These are phyloP conservation scores for Amanita phalloides DNA, from an alignment of 768 basidiomycete species.

Conservation along the genomic window DNA sequence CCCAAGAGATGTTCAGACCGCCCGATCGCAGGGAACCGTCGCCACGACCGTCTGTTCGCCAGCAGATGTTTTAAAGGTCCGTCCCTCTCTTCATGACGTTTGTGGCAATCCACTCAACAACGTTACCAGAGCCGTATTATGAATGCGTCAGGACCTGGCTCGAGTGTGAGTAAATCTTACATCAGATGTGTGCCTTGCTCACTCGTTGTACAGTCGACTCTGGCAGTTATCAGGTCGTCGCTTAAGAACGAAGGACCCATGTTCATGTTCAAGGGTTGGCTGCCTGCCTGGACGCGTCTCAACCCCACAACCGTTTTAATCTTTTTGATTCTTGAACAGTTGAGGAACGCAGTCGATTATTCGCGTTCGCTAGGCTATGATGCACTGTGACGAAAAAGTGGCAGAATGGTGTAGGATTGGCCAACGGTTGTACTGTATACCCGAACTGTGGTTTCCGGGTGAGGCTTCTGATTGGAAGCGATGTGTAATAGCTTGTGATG, in stretches of 20 bases:
- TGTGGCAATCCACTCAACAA: not conserved
- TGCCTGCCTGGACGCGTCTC: slow-evolving; percentile 78
- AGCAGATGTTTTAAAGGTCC: slow-evolving; percentile 72
- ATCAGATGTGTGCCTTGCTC: not conserved
- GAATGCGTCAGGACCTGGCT: slow-evolving; percentile 80
- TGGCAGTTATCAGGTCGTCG: slow-evolving; percentile 58
- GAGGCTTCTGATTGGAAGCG: no score
- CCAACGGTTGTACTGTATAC: not conserved
- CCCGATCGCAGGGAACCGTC: slow-evolving; percentile 54
- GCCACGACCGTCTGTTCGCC: slow-evolving; percentile 87
- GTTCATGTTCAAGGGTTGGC: slow-evolving; percentile 93
- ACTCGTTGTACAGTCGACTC: slow-evolving; percentile 40
- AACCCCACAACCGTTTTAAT: slow-evolving; percentile 86
- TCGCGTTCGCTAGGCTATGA: slow-evolving; percentile 31
- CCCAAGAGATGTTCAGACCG: not conserved
- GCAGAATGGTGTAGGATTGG: not conserved
- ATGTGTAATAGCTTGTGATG: no score
- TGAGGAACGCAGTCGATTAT: slow-evolving; percentile 65
- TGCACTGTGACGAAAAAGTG: slow-evolving; percentile 11
- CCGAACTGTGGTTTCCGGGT: not conserved
- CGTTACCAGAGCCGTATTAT: slow-evolving; percentile 62
- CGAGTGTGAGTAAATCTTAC: slow-evolving; percentile 36
- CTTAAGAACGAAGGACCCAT: slow-evolving; percentile 67
- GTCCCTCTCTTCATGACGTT: slow-evolving; percentile 6
- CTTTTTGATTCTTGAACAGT: slow-evolving; percentile 75